A percentile compares a stretch with the other conserved stretches of the same genome.
phyloP scores from a whole-genome alignment of 805 yeast species.

The Kurtzmaniella cleridarum region DNA sequence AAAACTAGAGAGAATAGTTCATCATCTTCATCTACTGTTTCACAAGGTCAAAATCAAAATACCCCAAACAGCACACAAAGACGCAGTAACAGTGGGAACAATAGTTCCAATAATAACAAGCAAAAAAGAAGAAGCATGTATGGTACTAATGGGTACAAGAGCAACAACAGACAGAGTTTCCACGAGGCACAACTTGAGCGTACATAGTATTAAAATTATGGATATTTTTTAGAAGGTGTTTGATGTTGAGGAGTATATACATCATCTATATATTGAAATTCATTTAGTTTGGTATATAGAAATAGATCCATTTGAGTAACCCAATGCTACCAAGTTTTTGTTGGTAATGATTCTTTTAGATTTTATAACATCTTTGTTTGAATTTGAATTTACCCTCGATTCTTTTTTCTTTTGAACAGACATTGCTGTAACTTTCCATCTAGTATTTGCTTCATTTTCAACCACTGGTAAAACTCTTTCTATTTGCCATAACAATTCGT shows the following conservation, averaged over 20 bases:
- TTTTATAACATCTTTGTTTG: neutral
- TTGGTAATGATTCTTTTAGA: conserved; percentile 8
- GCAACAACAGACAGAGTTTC: conserved; percentile 6
- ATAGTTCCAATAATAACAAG: conserved; percentile 10
- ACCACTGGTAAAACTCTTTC: conserved; percentile 10
- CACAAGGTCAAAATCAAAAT: conserved; percentile 12
- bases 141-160: conserved; percentile 14
- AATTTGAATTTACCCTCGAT: conserved; percentile 1
- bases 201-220: no score
- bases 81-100: conserved; percentile 4
- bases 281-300: conserved; percentile 26
- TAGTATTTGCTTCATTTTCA: conserved; percentile 1
- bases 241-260: neutral
- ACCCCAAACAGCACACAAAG: conserved; percentile 5
- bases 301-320: conserved; percentile 53
- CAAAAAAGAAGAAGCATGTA: conserved; percentile 29
- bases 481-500: conserved; percentile 8
- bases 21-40: conserved; percentile 26
- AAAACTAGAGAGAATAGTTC: neutral
- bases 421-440: conserved; percentile 6
- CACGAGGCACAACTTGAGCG: conserved; percentile 4
- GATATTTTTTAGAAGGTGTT: neutral
- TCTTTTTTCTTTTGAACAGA: neutral
- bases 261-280: no score
- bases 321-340: conserved; percentile 37